Base-by-base conservation (phyloP, 306 rosid genomes). In the Canavalia gladiata region DNA sequence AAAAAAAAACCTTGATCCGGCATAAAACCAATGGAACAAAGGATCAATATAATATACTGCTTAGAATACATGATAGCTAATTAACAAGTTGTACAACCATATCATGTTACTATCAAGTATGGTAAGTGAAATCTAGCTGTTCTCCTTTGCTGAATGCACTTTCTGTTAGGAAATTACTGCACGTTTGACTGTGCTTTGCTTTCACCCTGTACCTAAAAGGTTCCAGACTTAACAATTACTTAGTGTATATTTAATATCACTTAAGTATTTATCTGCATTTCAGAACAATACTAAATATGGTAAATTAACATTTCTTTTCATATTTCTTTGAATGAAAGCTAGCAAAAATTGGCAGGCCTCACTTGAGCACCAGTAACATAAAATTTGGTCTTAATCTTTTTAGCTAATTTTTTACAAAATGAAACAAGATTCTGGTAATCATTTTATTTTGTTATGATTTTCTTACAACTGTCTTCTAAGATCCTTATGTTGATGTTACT, bases 1-100 rank as follows among this genome's bases (percentile, higher is more conserved):
- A 25, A 1, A 34, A 25, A 63, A 67, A 52, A 1, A 18, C 39
- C 45, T 58, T 51, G 71, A 9, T 55, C 45, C 54, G 29, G 50
- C 55, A 65, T 35, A 63, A 62, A 77, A 77, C 58, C 52, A 30
- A 30, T 41, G 51, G 67, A 45, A 51, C 51, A 49, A 33, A 9
- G 42, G 54, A 64, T 29, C 51, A 28, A 25, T 74, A 5, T 35
- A 75, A 63, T 46, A 60, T 46, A 35, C 49, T 49, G 46, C 45
- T 47, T 54, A 75, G 50, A 39, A 72, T 4, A 55, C 12, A 67
- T 8, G 34, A 47, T 77, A 4, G 35, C 56, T 29, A 39, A 50
- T 54, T 63, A 51, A 43, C 39, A 41, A 57, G 73, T 39, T 70
- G 64, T 72, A 56, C 33, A 66, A 57, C 77, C 56, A 85, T 49